phyloP scores from a whole-genome alignment of 306 rosid genomes.

The Prinsepia uniflora region DNA sequence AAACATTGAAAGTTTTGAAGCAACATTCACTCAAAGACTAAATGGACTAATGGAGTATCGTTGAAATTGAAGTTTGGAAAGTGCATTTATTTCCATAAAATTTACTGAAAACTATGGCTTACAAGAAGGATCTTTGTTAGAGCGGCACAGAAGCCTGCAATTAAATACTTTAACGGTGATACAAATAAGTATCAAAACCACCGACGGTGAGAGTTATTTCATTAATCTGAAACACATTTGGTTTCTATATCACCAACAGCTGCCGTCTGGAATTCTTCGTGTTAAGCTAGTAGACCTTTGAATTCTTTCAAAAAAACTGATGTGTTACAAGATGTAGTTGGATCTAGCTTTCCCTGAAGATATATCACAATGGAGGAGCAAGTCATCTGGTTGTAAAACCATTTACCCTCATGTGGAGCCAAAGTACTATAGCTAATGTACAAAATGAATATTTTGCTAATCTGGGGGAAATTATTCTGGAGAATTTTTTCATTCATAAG shows the following conservation, averaged over 20 bases:
- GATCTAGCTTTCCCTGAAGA: not conserved
- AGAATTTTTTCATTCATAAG: not conserved
- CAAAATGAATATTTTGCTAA: not conserved
- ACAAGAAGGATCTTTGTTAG: not conserved
- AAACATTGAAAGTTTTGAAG: not conserved
- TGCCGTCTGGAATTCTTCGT: not conserved
- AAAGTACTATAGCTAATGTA: not conserved
- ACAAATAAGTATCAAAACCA: constrained; percentile 65
- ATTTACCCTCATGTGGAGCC: not conserved
- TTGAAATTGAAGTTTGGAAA: not conserved
- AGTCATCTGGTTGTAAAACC: not conserved
- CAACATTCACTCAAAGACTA: not conserved
- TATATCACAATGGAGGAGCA: not conserved
- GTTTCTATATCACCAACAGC: not conserved
- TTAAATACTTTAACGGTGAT: not conserved
- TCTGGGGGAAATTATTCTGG: not conserved
- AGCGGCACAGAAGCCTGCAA: not conserved
- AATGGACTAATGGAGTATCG: not conserved
- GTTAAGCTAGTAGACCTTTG: constrained; percentile 1
- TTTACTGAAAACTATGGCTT: not conserved
- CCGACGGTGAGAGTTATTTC: constrained; percentile 53
- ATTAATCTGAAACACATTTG: not conserved
- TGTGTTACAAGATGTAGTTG: too few species aligned
- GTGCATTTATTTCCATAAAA: not conserved
- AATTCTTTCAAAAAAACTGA: too few species aligned